phyloP scores from a whole-genome alignment of 805 yeast species.

The Brettanomyces anomalus region DNA sequence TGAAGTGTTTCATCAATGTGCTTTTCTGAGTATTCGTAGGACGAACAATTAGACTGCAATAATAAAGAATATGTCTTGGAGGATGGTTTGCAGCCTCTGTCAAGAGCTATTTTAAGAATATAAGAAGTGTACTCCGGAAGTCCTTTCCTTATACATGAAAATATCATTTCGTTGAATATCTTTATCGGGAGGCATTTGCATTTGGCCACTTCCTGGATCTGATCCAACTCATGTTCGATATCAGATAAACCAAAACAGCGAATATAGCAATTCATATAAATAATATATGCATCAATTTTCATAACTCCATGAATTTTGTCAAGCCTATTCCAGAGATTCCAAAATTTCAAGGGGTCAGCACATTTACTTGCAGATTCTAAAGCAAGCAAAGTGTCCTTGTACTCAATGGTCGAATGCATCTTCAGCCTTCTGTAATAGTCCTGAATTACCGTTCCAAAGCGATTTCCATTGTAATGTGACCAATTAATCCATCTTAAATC shows the following conservation, averaged over 20 bases:
- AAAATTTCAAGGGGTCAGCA: conserved; percentile 9
- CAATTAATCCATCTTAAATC: conserved; percentile 19
- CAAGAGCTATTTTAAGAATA: conserved; percentile 13
- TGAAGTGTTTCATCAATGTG: conserved; percentile 12
- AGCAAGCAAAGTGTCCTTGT: conserved; percentile 13
- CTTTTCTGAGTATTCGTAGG: conserved; percentile 8
- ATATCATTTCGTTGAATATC: conserved; percentile 21
- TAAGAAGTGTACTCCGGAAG: conserved; percentile 12
- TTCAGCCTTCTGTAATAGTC: conserved; percentile 7
- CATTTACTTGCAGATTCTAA: conserved; percentile 16
- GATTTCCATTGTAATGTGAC: conserved; percentile 16
- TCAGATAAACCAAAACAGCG: conserved; percentile 11
- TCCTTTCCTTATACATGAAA: conserved; percentile 11
- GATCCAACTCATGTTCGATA: conserved; percentile 10
- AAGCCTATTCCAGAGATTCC: conserved; percentile 14
- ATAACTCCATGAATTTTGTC: conserved; percentile 7
- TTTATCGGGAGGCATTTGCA: conserved; percentile 12
- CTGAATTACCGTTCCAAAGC: conserved; percentile 16
- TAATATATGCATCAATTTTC: conserved; percentile 11
- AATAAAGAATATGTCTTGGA: conserved; percentile 22
- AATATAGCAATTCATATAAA: conserved; percentile 15
- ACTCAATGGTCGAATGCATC: conserved; percentile 5
- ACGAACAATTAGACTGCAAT: conserved; percentile 15
- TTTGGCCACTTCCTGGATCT: conserved; percentile 5
- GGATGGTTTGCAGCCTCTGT: conserved; percentile 9